phyloP scores from a whole-genome alignment of 2,329 filamentous ascomycete genomes.

The Westerdykella ornata region DNA sequence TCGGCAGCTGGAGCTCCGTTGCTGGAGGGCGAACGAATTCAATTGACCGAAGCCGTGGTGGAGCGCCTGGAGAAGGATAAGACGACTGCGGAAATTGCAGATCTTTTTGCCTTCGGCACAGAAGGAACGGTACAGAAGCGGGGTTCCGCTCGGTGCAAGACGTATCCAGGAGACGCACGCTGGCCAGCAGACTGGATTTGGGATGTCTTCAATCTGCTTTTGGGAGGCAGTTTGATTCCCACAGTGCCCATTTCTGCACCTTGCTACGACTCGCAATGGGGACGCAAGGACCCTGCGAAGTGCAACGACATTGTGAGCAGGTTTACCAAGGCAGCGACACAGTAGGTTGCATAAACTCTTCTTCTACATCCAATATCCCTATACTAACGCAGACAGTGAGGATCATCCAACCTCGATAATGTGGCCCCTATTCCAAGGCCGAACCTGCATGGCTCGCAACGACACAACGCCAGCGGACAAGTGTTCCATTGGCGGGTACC shows the following conservation, averaged over 20 bases:
- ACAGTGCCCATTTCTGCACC: conserved; percentile 18
- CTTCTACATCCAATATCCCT: conserved; percentile 1
- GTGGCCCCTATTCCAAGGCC: conserved; percentile 20
- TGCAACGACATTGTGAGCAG: conserved; percentile 4
- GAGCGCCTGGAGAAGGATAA: conserved; percentile 2
- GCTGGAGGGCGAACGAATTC: conserved; percentile 10
- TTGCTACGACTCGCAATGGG: conserved; percentile 18
- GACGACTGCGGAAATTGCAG: conserved; percentile 15
- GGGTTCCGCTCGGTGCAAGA: conserved; percentile 18
- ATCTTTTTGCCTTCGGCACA: conserved; percentile 34
- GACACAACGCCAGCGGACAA: conserved; percentile 9
- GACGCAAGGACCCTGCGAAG: conserved; percentile 11
- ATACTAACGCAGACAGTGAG: not conserved
- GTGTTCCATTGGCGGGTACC: conserved; percentile 27
- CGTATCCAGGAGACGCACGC: conserved; percentile 16
- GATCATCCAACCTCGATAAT: conserved; percentile 20
- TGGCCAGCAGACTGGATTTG: conserved; percentile 14
- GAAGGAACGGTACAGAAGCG: conserved; percentile 8
- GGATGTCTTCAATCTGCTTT: conserved; percentile 13
- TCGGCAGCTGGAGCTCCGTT: conserved; percentile 10
- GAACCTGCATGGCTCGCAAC: conserved; percentile 17
- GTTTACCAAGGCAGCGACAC: too few relatives aligned
- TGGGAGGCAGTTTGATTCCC: conserved; percentile 13
- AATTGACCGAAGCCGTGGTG: conserved; percentile 11
- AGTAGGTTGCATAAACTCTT: not conserved